Evolutionary conservation across 768 basidiomycete species (phyloP), one percentile per base, ranked within the genome.

Genomic region (Suillus weaverae): DNA sequence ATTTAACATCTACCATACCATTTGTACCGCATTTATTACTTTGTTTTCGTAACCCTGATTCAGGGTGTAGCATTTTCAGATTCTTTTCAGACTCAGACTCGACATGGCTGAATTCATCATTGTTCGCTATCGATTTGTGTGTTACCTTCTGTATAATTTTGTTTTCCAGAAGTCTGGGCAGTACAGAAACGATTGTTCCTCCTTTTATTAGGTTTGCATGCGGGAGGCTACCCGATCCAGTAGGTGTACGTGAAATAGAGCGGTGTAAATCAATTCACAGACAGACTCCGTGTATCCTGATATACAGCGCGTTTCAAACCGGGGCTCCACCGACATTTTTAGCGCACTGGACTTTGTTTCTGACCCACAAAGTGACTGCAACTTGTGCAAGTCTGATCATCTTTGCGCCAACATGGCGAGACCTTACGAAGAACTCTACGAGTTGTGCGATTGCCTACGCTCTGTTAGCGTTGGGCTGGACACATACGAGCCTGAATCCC

Each of bases 101-200:
- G 26, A 35, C 62, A 57, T 57, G 26, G 9, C 9, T 44, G 38
- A 38, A 14, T 41, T 62, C 18, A 41, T 41, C 38, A 32, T 41
- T 32, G 51, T 53, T 54, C 44, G 36, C 55, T 51, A 13, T 62
- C 46, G 36, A 59, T 67, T 69, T 68, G 5, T 70, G 66, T 51
- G 63, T 75, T 74, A 77, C 62, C 68, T 70, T 70, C 75, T 70
- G 66, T 72, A 75, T 75, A 76, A 73, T 75, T 30, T 30, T 26
- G 26, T 26, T 26, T 26, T 26, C 26, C 26, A 26, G 26, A 26
- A 26, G 26, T 2, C 33, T 35, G 8, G 8, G 33, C 8, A 38
- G 10, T 38, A 38, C 36, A 38, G 36, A 38, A 38, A 26, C 26
- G n/a, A n/a, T n/a, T n/a, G n/a, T n/a, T n/a, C n/a, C n/a, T n/a